Evolutionary conservation across 2,329 filamentous ascomycete species (phyloP), one percentile per base, ranked within the genome.

Genomic region (Acephala macrosclerotiorum): DNA sequence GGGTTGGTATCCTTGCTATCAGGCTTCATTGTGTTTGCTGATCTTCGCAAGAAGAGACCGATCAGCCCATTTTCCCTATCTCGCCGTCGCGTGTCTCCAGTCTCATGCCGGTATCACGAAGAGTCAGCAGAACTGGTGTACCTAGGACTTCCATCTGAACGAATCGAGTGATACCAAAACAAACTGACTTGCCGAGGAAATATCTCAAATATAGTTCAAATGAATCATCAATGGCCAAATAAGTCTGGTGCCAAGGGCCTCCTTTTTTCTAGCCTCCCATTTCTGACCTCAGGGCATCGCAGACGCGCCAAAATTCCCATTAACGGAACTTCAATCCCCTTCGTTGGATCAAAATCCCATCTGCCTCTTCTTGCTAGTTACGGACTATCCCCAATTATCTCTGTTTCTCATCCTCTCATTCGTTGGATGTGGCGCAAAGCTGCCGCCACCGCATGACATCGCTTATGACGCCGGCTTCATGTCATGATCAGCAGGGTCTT

Each of bases 401-500:
- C 9, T 20, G 7, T 18, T 51, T 40, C 20, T 11, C 36, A 11
- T 40, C n/a, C 33, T 38, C 18, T 59, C 1, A 40, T 58, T 58
- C 20, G 40, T 58, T 36, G 56, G 11, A 45, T 16, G 33, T 26
- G 33, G 45, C 7, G 20, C 36, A 26, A 35, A 56, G n/a, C 49
- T 14, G 26, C 47, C 64, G 35, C 64, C 64, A 58, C 36, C n/a
- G 55, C 47, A 65, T 65, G 66, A 63, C 63, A 61, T 64, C 63
- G 63, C 63, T 63, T 60, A 60, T 64, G 63, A 67, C 60, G 62
- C 58, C 62, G 29, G 63, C 38, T 18, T 56, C 65, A 66, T 47
- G 60, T 65, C 66, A 68, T 63, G 66, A 68, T 68, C 66, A 56
- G 61, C 66, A 68, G 66, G 66, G 64, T 62, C 64, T 61, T n/a